phyloP scores from a whole-genome alignment of 1,139 yeast genomes.

The Kodamaea alishanica region DNA sequence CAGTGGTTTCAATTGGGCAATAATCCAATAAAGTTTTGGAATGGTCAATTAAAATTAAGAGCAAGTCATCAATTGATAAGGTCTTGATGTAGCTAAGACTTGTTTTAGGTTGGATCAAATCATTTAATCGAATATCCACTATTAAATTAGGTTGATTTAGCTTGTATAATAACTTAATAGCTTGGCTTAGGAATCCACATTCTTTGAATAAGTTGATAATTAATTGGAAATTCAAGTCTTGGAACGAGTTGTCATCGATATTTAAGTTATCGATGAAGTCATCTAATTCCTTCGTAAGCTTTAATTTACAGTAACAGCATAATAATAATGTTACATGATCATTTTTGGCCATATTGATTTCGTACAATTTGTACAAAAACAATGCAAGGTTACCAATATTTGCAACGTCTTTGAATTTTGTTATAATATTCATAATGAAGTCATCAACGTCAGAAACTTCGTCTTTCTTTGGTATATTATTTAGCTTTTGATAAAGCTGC shows the following conservation, averaged over 20 bases:
- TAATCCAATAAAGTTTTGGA: constrained; percentile 63
- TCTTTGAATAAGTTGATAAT: constrained; percentile 76
- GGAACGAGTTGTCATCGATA: constrained; percentile 21
- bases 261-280: constrained; percentile 50
- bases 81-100: constrained; percentile 68
- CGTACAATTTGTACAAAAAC: constrained; percentile 59
- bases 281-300: constrained; percentile 55
- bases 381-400: constrained; percentile 62
- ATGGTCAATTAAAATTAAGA: constrained; percentile 64
- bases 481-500: constrained; percentile 15
- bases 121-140: constrained; percentile 72
- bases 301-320: constrained; percentile 80
- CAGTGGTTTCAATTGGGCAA: constrained; percentile 79
- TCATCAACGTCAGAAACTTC: constrained; percentile 32
- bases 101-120: constrained; percentile 57
- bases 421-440: constrained; percentile 73
- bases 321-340: constrained; percentile 82
- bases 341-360: constrained; percentile 50
- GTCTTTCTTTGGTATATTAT: constrained; percentile 8
- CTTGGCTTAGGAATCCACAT: constrained; percentile 66
- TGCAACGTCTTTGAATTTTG: constrained; percentile 81
- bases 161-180: constrained; percentile 65
- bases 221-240: constrained; percentile 62
- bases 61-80: constrained; percentile 72
- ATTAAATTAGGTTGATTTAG: constrained; percentile 72